Conservation (phyloP, 257 asterid species). For the Nicotiana otophora region DNA sequence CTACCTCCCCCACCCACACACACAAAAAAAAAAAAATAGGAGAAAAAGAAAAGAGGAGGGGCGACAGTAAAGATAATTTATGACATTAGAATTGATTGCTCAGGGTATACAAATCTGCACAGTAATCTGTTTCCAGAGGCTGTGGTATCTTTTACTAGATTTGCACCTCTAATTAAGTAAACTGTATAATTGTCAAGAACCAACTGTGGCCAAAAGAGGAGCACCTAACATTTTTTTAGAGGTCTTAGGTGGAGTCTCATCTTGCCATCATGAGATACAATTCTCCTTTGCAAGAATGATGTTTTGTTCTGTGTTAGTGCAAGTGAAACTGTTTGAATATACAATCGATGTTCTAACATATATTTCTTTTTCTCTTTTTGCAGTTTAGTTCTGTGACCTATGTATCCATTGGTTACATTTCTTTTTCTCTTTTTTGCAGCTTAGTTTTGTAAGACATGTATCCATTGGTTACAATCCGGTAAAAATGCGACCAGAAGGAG, state of each 20-base stretch:
- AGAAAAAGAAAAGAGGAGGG: neutral
- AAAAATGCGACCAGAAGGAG: slow-evolving; percentile 29
- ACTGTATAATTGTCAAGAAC: neutral
- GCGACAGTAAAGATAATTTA: neutral
- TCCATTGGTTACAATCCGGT: slow-evolving; percentile 37
- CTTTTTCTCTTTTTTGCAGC: slow-evolving; percentile 37
- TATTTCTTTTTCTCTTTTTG: slow-evolving; percentile 6
- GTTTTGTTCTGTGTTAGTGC: neutral
- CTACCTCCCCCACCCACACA: neutral
- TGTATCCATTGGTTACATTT: slow-evolving; percentile 29
- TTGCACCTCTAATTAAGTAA: neutral
- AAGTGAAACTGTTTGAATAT: neutral
- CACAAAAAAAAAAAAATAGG: neutral
- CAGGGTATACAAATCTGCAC: neutral
- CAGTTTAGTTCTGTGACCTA: slow-evolving; percentile 74
- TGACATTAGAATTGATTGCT: too few species aligned
- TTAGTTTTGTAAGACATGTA: slow-evolving; percentile 56
- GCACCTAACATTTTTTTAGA: neutral
- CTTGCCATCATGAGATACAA: neutral
- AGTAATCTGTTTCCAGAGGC: neutral
- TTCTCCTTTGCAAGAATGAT: neutral
- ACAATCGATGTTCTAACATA: neutral
- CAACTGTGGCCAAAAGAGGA: neutral
- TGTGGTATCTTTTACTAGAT: neutral
- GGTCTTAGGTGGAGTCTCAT: neutral